phyloP scores from a whole-genome alignment of 805 yeast genomes.

The Starmera quercuum region DNA sequence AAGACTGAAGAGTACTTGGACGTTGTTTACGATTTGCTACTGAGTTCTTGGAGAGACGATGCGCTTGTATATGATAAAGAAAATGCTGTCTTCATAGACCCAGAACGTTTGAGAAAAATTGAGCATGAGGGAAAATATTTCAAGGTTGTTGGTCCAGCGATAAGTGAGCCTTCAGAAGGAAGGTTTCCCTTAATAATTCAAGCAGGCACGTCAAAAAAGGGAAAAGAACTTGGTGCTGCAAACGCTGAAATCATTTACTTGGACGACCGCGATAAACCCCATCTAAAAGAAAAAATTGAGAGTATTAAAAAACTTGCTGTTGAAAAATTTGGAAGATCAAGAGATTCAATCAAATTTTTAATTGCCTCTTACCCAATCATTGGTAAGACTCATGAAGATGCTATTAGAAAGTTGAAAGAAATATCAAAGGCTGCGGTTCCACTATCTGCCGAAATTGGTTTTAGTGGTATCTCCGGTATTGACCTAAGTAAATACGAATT shows the following conservation, averaged over 20 bases:
- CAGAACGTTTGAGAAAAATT: slow-evolving; percentile 25
- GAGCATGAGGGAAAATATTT: slow-evolving; percentile 27
- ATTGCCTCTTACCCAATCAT: slow-evolving; percentile 24
- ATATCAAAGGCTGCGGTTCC: slow-evolving; percentile 21
- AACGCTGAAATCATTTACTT: slow-evolving; percentile 30
- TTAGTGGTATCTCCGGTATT: slow-evolving; percentile 34
- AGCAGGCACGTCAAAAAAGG: slow-evolving; percentile 29
- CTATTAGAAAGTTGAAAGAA: slow-evolving; percentile 23
- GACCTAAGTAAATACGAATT: slow-evolving; percentile 24
- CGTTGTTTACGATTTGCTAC: slow-evolving; percentile 25
- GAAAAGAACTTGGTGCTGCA: slow-evolving; percentile 28
- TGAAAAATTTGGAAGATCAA: slow-evolving; percentile 23
- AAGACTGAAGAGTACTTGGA: slow-evolving; percentile 29
- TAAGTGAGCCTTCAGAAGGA: slow-evolving; percentile 30
- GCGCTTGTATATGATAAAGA: slow-evolving; percentile 9
- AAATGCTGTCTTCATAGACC: slow-evolving; percentile 23
- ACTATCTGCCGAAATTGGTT: slow-evolving; percentile 32
- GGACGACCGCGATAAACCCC: slow-evolving; percentile 21
- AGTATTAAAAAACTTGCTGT: slow-evolving; percentile 22
- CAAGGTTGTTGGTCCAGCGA: slow-evolving; percentile 28
- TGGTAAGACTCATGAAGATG: slow-evolving; percentile 29
- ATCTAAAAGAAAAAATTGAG: slow-evolving; percentile 13
- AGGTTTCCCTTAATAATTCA: slow-evolving; percentile 30
- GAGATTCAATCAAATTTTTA: slow-evolving; percentile 25
- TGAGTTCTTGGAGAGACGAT: slow-evolving; percentile 31